phyloP scores from a whole-genome alignment of 1,284 basidiomycete species.

The Naganishia sp. region DNA sequence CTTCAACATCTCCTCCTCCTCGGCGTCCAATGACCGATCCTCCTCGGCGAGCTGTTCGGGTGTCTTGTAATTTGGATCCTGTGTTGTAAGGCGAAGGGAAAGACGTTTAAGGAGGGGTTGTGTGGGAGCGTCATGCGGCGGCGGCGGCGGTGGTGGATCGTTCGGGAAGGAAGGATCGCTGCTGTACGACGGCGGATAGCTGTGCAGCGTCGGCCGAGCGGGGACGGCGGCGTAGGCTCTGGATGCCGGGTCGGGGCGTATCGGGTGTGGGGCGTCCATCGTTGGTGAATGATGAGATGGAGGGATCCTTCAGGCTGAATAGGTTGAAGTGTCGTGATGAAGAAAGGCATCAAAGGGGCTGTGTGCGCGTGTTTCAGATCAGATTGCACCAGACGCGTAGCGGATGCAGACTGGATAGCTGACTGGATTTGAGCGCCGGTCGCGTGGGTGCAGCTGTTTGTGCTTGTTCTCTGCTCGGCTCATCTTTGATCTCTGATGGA shows the following conservation, averaged over 20 bases:
- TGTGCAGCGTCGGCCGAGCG: not conserved
- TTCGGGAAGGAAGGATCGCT: not conserved
- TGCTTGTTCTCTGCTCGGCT: too few relatives aligned
- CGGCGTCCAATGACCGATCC: conserved; percentile 42
- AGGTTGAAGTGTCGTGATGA: too few relatives aligned
- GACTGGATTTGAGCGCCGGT: too few relatives aligned
- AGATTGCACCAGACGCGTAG: not conserved
- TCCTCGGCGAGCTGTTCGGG: conserved; percentile 34
- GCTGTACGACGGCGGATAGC: conserved; percentile 6
- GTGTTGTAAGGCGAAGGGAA: not conserved
- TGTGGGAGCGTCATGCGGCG: not conserved
- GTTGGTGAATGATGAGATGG: too few relatives aligned
- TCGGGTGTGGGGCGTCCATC: not conserved
- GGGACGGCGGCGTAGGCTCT: not conserved
- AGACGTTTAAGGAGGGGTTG: not conserved
- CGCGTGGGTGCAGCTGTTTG: too few relatives aligned
- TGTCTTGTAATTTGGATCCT: conserved; percentile 5
- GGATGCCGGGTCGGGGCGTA: not conserved
- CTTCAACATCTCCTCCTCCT: conserved; percentile 50
- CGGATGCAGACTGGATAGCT: too few relatives aligned
- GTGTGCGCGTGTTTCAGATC: not conserved
- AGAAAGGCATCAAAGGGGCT: not conserved
- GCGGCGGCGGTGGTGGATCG: not conserved
- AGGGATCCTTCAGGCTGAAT: too few relatives aligned
- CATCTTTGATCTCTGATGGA: too few relatives aligned